A percentile compares a stretch with the other conserved stretches of the same genome.
Evolutionary conservation across 768 basidiomycete species (phyloP).

Genomic region (Russula ochroleuca): DNA sequence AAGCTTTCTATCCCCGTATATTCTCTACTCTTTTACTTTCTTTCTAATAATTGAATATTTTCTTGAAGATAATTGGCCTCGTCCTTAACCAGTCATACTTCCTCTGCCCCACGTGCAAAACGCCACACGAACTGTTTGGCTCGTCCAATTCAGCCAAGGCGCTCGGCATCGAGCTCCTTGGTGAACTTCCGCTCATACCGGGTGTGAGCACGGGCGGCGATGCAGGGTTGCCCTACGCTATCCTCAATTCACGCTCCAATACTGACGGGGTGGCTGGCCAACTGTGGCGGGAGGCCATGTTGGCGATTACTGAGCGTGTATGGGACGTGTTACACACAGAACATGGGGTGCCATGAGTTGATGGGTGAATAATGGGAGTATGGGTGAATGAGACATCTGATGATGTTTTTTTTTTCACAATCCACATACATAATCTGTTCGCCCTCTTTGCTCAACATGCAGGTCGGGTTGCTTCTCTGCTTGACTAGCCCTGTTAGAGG

Average conservation of each 20-base stretch:
- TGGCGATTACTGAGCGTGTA: constrained; percentile 32
- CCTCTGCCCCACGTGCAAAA: constrained; percentile 67
- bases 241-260: constrained; percentile 26
- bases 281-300: constrained; percentile 33
- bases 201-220: constrained; percentile 73
- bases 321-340: constrained; percentile 29
- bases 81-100: constrained; percentile 88
- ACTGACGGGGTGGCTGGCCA: constrained; percentile 19
- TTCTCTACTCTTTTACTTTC: constrained; percentile 8
- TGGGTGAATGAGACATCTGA: no score
- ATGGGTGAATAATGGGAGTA: not conserved
- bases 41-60: not conserved
- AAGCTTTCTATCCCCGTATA: constrained; percentile 84
- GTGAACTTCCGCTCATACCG: constrained; percentile 75
- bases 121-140: constrained; percentile 66
- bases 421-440: no score
- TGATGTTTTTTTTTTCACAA: no score
- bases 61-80: constrained; percentile 72
- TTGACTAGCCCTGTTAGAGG: no score
- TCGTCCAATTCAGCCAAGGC: constrained; percentile 51
- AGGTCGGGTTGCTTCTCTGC: no score
- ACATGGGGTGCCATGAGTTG: not conserved
- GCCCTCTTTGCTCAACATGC: no score
- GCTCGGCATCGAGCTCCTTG: constrained; percentile 62
- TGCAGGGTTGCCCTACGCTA: constrained; percentile 52